A percentile compares a stretch with the other conserved stretches of the same genome.
Evolutionary conservation across 352 stramenopile species (phyloP).

Genomic region (Phytophthora megakarya): DNA sequence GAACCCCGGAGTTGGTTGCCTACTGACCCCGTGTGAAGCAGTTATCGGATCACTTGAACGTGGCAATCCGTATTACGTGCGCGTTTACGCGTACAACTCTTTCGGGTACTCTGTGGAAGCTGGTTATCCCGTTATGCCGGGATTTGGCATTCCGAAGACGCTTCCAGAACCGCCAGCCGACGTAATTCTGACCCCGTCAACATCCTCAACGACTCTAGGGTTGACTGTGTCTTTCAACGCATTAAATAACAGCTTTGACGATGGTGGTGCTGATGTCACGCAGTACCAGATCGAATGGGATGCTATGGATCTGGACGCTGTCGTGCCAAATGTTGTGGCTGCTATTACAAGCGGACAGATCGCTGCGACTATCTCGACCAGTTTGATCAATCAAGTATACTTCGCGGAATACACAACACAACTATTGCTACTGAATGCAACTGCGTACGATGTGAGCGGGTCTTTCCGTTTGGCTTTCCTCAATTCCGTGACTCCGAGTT

Average conservation of each 20-base stretch:
- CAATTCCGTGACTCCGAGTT: slow-evolving; percentile 58
- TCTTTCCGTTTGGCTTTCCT: slow-evolving; percentile 87
- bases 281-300: slow-evolving; percentile 95
- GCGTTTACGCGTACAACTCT: slow-evolving; percentile 92
- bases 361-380: slow-evolving; percentile 21
- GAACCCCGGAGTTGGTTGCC: slow-evolving; percentile 74
- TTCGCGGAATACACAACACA: slow-evolving; percentile 90
- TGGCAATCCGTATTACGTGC: slow-evolving; percentile 89
- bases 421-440: slow-evolving; percentile 82
- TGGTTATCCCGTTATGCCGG: slow-evolving; percentile 61
- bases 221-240: slow-evolving; percentile 84
- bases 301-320: slow-evolving; percentile 77
- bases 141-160: slow-evolving; percentile 78
- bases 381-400: slow-evolving; percentile 61
- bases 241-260: slow-evolving; percentile 49
- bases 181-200: slow-evolving; percentile 52
- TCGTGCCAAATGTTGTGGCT: slow-evolving; percentile 35
- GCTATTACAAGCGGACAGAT: slow-evolving; percentile 1
- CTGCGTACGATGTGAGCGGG: slow-evolving; percentile 84
- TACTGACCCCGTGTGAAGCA: slow-evolving; percentile 78
- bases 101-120: slow-evolving; percentile 88
- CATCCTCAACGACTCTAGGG: slow-evolving; percentile 41
- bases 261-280: slow-evolving; percentile 82
- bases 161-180: slow-evolving; percentile 62
- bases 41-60: slow-evolving; percentile 80